phyloP scores from a whole-genome alignment of 139 green algal genomes.

The Volvox africanus region DNA sequence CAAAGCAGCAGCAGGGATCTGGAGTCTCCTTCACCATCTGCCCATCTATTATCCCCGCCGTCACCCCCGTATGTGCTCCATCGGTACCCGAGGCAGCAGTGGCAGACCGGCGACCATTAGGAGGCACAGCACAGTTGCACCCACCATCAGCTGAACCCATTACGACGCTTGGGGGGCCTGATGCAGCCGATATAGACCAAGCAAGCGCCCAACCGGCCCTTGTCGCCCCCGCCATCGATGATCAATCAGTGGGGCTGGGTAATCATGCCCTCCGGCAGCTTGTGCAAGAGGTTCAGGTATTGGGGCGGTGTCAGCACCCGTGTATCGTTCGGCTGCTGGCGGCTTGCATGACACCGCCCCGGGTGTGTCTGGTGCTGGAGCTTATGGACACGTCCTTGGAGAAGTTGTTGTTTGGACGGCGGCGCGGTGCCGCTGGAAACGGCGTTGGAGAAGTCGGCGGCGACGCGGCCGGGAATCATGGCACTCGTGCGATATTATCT shows the following conservation, averaged over 20 bases:
- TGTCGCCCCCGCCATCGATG: too few species aligned
- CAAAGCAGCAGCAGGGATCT: too few species aligned
- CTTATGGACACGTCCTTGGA: slow-evolving; percentile 19
- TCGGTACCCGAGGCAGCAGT: too few species aligned
- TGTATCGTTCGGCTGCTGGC: slow-evolving; percentile 19
- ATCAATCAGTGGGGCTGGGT: background rate
- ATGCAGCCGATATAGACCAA: too few species aligned
- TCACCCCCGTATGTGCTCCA: too few species aligned
- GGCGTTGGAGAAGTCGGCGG: too few species aligned
- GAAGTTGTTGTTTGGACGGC: background rate
- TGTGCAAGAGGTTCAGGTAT: background rate
- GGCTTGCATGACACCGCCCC: background rate
- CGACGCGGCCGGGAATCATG: background rate
- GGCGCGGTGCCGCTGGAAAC: background rate
- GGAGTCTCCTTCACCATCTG: too few species aligned
- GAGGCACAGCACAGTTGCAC: background rate
- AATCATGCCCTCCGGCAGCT: background rate
- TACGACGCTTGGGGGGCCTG: background rate
- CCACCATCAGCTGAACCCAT: background rate
- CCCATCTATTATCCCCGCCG: too few species aligned
- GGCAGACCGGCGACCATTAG: too few species aligned
- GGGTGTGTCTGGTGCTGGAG: slow-evolving; percentile 39
- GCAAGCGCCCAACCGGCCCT: too few species aligned
- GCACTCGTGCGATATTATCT: background rate
- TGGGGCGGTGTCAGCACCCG: background rate